Base-by-base conservation (phyloP, 2,329 filamentous ascomycete genomes). In the Paraconiothyrium sp. region DNA sequence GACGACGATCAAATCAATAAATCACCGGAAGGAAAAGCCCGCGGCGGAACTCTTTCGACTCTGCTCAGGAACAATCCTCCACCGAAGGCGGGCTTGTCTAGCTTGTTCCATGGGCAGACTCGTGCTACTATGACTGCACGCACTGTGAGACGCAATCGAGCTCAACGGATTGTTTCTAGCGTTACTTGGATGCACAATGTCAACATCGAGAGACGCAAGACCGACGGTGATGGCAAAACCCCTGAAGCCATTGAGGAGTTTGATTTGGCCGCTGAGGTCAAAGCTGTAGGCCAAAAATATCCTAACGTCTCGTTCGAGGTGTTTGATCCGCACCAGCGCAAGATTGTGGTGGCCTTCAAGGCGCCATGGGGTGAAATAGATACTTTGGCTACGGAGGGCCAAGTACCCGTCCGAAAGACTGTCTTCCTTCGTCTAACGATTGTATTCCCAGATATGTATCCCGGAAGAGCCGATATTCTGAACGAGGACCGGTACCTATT, bases 161-260 rank as follows among this genome's bases (percentile, higher is more conserved):
- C 81, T 58, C 80, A 81, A 54, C 82, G 82, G 44, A 83, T 85
- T 58, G 83, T 84, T 24, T 87, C 87, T 59, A 85, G 86, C 16
- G 88, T 90, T 58, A 81, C 84, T 2, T 90, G 87, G 87, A 88
- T 89, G 85, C 85, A 85, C 60, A 88, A 87, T 54, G 86, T 90
- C 44, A 89, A 88, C 65, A 87, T 89, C 58, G 84, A 83, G 80
- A 80, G 74, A 41, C 74, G 73, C 10, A 71, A 67, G 14, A 67
- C 70, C 35, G 71, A 75, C 35, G 61, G 60, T 13, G 63, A 72
- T 32, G 69, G 71, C 10, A 67, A 67, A 20, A 59, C 52, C 9
- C 57, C 59, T 59, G 63, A 70, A 20, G 60, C 65, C 22, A 41
- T 64, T 66, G 69, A 69, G 32, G 66, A 68, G 14, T 68, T 69